Conservation (phyloP, 208 protist species). For the Acanthamoeba rhysodes region DNA sequence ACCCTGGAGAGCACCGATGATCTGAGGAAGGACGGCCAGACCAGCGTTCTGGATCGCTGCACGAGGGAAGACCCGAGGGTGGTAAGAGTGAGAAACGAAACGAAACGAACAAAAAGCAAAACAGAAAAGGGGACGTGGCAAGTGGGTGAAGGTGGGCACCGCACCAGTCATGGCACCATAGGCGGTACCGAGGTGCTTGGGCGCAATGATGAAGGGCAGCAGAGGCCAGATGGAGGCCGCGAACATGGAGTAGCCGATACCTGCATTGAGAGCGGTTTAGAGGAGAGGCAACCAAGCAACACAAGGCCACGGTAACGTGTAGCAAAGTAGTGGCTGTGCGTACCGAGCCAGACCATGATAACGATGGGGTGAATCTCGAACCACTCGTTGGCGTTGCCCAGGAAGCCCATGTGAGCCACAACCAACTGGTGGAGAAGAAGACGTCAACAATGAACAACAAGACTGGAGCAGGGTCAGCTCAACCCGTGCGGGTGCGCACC, state of each 20-base stretch:
- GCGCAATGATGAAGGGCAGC: slow-evolving; percentile 90
- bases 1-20: slow-evolving; percentile 50
- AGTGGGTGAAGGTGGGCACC: neutral
- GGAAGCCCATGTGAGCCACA: slow-evolving; percentile 91
- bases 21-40: slow-evolving; percentile 58
- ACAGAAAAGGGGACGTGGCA: neutral
- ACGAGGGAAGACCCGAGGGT: neutral
- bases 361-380: slow-evolving; percentile 88
- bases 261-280: slow-evolving; percentile 49
- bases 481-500: neutral
- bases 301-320: no score
- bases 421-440: slow-evolving; percentile 57
- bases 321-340: neutral
- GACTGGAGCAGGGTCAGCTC: neutral
- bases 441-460: neutral
- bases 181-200: slow-evolving; percentile 91
- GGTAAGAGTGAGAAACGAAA: neutral
- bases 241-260: slow-evolving; percentile 93
- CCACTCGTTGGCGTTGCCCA: slow-evolving; percentile 81
- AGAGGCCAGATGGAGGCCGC: slow-evolving; percentile 94
- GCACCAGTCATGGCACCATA: slow-evolving; percentile 94
- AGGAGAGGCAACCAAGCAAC: neutral
- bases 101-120: neutral
- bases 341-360: slow-evolving; percentile 91
- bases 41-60: slow-evolving; percentile 64